phyloP scores from a whole-genome alignment of 2,329 filamentous ascomycete species.

The Arthrinium phaeospermum region DNA sequence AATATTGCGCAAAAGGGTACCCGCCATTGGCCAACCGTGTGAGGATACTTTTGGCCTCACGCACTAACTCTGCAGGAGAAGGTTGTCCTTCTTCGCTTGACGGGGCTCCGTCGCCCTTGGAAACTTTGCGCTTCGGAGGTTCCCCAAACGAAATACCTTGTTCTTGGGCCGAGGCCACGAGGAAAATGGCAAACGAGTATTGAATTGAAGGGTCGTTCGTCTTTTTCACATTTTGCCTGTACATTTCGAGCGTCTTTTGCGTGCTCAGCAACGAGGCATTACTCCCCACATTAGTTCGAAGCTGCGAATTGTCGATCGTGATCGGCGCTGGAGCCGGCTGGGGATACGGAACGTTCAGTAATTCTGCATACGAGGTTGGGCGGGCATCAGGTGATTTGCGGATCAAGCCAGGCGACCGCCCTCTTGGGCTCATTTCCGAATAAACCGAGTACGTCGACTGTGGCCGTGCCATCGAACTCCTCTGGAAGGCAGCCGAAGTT shows the following conservation, averaged over 20 bases:
- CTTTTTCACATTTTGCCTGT: constrained; percentile 95
- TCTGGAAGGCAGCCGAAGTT: constrained; percentile 54
- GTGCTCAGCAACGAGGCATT: constrained; percentile 91
- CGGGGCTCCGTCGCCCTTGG: constrained; percentile 56
- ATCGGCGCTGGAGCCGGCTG: constrained; percentile 74
- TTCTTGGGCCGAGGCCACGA: constrained; percentile 88
- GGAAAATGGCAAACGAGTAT: constrained; percentile 95
- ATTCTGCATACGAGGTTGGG: constrained; percentile 61
- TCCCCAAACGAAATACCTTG: constrained; percentile 64
- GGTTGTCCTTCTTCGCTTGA: constrained; percentile 45
- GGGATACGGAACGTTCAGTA: constrained; percentile 75
- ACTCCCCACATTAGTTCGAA: constrained; percentile 80
- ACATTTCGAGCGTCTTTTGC: constrained; percentile 97
- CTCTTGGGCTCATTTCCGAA: constrained; percentile 70
- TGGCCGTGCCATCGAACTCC: constrained; percentile 69
- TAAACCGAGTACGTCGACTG: constrained; percentile 77
- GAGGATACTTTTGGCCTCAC: constrained; percentile 88
- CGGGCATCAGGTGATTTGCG: constrained; percentile 63
- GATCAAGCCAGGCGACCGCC: constrained; percentile 63
- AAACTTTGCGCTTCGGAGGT: constrained; percentile 49
- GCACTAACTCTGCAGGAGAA: constrained; percentile 70
- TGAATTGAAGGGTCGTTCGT: constrained; percentile 88
- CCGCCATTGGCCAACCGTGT: constrained; percentile 84
- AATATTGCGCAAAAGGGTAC: constrained; percentile 98
- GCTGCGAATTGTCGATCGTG: constrained; percentile 78